A percentile compares a stretch with the other conserved stretches of the same genome.
Evolutionary conservation across 768 basidiomycete species (phyloP).

Genomic region (Boletus insuetus): DNA sequence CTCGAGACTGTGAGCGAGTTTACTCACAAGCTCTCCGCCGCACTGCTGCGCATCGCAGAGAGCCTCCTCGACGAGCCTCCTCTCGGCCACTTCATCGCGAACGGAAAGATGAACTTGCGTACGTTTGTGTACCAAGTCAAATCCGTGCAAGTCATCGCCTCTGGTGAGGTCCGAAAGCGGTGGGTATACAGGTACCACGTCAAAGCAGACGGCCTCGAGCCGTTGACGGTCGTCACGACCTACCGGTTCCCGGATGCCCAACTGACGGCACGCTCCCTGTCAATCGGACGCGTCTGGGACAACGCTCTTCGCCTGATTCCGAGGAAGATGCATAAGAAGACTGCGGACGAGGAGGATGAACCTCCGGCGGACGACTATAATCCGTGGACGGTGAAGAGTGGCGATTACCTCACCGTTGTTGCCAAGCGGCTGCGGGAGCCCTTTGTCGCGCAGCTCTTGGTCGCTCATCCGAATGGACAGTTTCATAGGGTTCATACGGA

Average conservation of each 20-base stretch:
- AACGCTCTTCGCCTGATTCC: slow-evolving; percentile 13
- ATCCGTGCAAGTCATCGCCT: slow-evolving; percentile 6
- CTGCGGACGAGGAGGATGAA: background rate
- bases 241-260: slow-evolving; percentile 5
- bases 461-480: slow-evolving; percentile 20
- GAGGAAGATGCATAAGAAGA: background rate
- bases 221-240: slow-evolving; percentile 14
- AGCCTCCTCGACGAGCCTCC: slow-evolving; percentile 21
- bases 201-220: slow-evolving; percentile 19
- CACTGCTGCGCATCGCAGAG: slow-evolving; percentile 14
- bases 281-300: slow-evolving; percentile 26
- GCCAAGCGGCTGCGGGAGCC: slow-evolving; percentile 17
- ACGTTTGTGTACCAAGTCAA: slow-evolving; percentile 23
- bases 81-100: slow-evolving; percentile 30
- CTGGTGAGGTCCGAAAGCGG: slow-evolving; percentile 11
- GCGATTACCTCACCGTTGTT: slow-evolving; percentile 4
- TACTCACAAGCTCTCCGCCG: slow-evolving; percentile 15
- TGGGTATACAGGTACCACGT: slow-evolving; percentile 16
- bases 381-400: slow-evolving; percentile 16
- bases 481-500: slow-evolving; percentile 22
- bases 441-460: slow-evolving; percentile 24
- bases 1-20: slow-evolving; percentile 16
- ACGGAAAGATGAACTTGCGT: slow-evolving; percentile 29
- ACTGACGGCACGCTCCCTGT: slow-evolving; percentile 5
- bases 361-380: background rate